Evolutionary conservation across 1,139 yeast species (phyloP), one percentile per base, ranked within the genome.

Genomic region (Magnusiomyces tetraspermus): DNA sequence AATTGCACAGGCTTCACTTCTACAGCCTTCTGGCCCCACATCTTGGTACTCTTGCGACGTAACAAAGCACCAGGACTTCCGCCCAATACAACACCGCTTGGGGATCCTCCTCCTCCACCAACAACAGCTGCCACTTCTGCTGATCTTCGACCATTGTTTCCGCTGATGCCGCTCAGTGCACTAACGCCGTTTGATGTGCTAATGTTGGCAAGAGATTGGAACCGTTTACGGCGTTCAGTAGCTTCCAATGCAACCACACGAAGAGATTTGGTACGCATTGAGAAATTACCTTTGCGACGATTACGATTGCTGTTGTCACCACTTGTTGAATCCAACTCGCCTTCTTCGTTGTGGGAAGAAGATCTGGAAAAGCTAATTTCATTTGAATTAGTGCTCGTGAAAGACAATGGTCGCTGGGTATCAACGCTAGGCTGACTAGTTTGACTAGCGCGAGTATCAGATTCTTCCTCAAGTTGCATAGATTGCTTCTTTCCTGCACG

Each of bases 11-110:
- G 82, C 0, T 94, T 89, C 50, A 94, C 94, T 70, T 94, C 98
- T 31, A 89, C 83, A 17, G 88, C 95, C 60, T 79, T 83, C 58
- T 88, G 90, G 13, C 98, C 98, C 99, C 99, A 94, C 84, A 94
- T 80, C 69, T 92, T 92, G 1, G 99, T 94, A 62, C 94, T 88
- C 52, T 82, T 78, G 55, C 97, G 73, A 57, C 87, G 75, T 42
- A 87, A 62, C 24, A 79, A 61, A 0, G 62, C 67, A 6, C 62
- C 61, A n/a, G 53, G 48, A 33, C 43, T 28, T 36, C 51, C 48
- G n/a, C 48, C 48, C 24, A 33, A 51, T 53, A 23, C 38, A 30
- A 45, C 48, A 10, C 38, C 48, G 22, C 40, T 23, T 2, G 48
- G 48, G 55, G 53, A 47, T 45, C 42, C 46, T 3, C 36, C 36